A percentile compares a stretch with the other conserved stretches of the same genome.
Evolutionary conservation across 805 yeast species (phyloP).

Genomic region (Scheffersomyces stipitis): DNA sequence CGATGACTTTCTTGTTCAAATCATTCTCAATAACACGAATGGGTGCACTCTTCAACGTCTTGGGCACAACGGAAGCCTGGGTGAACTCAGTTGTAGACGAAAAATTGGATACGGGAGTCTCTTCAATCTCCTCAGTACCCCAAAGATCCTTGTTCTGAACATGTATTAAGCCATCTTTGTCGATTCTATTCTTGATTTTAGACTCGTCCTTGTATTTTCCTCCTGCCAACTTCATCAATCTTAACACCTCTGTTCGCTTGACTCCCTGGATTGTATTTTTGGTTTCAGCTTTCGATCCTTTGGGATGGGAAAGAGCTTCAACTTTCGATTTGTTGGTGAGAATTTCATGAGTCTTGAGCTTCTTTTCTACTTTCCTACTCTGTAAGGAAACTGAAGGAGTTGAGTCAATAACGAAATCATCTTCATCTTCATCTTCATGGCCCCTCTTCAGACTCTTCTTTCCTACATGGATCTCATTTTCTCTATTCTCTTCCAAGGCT

Average conservation of each 20-base stretch:
- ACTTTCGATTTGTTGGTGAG: conserved; percentile 72
- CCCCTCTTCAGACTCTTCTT: conserved; percentile 21
- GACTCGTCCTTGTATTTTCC: conserved; percentile 66
- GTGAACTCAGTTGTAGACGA: conserved; percentile 25
- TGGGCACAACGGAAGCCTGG: conserved; percentile 51
- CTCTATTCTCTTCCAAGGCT: conserved; percentile 68
- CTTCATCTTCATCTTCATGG: conserved; percentile 45
- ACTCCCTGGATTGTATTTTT: conserved; percentile 58
- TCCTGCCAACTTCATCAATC: conserved; percentile 65
- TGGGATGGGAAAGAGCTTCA: conserved; percentile 48
- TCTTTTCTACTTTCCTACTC: conserved; percentile 30
- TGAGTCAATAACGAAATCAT: conserved; percentile 50
- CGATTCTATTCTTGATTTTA: conserved; percentile 51
- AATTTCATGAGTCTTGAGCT: conserved; percentile 65
- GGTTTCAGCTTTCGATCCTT: conserved; percentile 22
- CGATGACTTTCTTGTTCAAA: conserved; percentile 46
- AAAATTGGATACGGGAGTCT: conserved; percentile 15
- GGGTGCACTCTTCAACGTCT: conserved; percentile 53
- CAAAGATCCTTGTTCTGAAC: conserved; percentile 66
- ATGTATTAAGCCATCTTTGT: conserved; percentile 61
- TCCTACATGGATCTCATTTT: conserved; percentile 56
- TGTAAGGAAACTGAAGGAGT: conserved; percentile 29
- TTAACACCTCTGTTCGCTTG: conserved; percentile 58
- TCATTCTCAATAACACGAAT: conserved; percentile 52
- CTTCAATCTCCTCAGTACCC: conserved; percentile 42